Evolutionary conservation across 2,329 filamentous ascomycete genomes (phyloP), one percentile per base, ranked within the genome.

Genomic region (Alternaria angustiovoidea): DNA sequence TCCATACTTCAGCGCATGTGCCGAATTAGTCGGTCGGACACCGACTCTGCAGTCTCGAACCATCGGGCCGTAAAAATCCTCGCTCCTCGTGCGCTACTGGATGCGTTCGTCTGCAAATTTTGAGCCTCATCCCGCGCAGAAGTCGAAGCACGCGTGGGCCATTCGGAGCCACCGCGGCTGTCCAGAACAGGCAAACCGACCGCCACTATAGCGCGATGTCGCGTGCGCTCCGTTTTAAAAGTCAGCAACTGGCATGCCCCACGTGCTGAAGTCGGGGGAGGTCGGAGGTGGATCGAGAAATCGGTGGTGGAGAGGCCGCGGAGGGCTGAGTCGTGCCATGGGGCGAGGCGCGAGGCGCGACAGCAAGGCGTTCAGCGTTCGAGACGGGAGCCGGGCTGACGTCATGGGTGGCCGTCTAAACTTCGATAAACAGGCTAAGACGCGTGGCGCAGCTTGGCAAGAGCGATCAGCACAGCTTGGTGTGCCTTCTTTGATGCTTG

Each of bases 381-480:
- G 16, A 20, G 43, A 41, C 39, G 51, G 7, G 32, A 53, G 48
- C 42, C 44, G 46, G 46, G 7, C 36, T 66, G 63, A 66, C 61
- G 61, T 66, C 61, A 66, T 41, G 9, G 28, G 24, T 20, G 36
- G 34, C 41, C 43, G 24, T 26, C n/a, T 18, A 12, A 36, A 44
- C 4, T 38, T 36, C 39, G 52, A 59, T 28, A 20, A 48, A 14
- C 32, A 22, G 41, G 44, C 53, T 57, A 66, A 64, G 58, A 53
- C n/a, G 54, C 39, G 24, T 49, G 58, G 61, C 63, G 43, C 38
- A 14, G 41, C 63, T 64, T 62, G 61, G 61, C 63, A 34, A 36
- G 26, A 43, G 43, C 26, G 61, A 64, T 66, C 56, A 32, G 22
- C 61, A 26, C 57, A 49, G 61, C 58, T 64, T 66, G 58, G 47